These are phyloP conservation scores for Microthlaspi erraticum DNA, from an alignment of 345 rosid species.

Conservation along the genomic window DNA sequence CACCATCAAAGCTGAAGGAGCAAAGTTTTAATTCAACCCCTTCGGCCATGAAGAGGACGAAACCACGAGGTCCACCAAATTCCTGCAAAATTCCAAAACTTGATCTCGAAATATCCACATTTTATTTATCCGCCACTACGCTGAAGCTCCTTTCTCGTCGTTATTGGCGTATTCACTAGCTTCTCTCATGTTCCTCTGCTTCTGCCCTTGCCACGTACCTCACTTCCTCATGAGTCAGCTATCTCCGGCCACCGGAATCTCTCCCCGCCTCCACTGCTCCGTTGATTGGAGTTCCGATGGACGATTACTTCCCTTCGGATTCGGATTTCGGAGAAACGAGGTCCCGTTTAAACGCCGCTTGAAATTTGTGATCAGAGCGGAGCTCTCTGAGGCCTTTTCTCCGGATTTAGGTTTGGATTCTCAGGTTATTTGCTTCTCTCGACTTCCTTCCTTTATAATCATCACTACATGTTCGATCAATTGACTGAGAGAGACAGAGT, in stretches of 20 bases:
- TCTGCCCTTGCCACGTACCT: constrained; percentile 55
- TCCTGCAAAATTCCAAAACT: constrained; percentile 41
- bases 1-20: constrained; percentile 34
- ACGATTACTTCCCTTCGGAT: constrained; percentile 41
- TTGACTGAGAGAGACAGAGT: neutral
- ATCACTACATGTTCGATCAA: constrained; percentile 32
- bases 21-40: constrained; percentile 8
- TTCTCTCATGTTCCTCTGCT: constrained; percentile 61
- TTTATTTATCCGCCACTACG: constrained; percentile 25
- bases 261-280: constrained; percentile 42
- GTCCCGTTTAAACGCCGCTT: constrained; percentile 46
- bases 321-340: constrained; percentile 47
- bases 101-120: constrained; percentile 17
- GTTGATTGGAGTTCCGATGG: constrained; percentile 38
- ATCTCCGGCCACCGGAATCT: constrained; percentile 57
- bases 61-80: constrained; percentile 47
- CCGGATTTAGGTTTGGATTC: constrained; percentile 70
- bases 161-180: neutral
- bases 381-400: constrained; percentile 63
- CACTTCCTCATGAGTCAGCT: constrained; percentile 53
- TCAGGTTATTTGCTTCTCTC: constrained; percentile 54
- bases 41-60: constrained; percentile 46
- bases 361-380: constrained; percentile 62
- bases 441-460: neutral
- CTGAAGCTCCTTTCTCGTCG: neutral